Percentiles rank a stretch among this genome's conserved stretches.
These are phyloP conservation scores for Puccinellia tenuiflora DNA, from an alignment of 176 grass and related monocot species.

Conservation along the genomic window DNA sequence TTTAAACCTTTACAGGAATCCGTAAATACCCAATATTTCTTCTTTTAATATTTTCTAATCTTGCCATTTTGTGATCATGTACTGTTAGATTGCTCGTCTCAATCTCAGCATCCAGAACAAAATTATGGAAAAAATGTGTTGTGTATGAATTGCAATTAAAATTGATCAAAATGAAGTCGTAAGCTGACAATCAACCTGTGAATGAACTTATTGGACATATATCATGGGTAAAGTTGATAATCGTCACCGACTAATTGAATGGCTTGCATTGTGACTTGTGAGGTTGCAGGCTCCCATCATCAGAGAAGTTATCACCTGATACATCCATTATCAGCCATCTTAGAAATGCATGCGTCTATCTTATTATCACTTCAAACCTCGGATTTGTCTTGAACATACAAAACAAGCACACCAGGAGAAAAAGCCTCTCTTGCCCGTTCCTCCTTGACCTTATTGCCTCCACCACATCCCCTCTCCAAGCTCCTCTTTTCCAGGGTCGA, in stretches of 20 bases:
- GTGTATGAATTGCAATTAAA: not conserved
- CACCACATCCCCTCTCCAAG: not conserved
- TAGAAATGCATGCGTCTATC: slow-evolving; percentile 3
- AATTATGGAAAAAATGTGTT: not conserved
- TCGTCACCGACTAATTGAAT: not conserved
- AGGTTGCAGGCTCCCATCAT: not conserved
- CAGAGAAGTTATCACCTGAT: not conserved
- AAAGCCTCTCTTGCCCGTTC: not conserved
- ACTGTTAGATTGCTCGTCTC: not conserved
- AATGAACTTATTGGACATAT: not conserved
- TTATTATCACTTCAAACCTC: not conserved
- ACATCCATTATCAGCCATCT: not conserved
- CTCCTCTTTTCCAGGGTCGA: not conserved
- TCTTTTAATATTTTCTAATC: not conserved
- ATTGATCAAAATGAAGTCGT: not conserved
- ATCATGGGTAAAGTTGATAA: not conserved
- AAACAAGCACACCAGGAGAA: not conserved
- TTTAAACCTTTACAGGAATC: not conserved
- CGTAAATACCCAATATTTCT: not conserved
- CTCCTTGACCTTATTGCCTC: not conserved
- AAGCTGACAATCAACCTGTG: not conserved
- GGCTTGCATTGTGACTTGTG: not conserved
- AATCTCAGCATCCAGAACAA: not conserved
- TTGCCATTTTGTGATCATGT: not conserved
- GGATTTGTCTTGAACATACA: not conserved